Base-by-base conservation (phyloP, 257 asterid genomes). In the Primulina eburnea region DNA sequence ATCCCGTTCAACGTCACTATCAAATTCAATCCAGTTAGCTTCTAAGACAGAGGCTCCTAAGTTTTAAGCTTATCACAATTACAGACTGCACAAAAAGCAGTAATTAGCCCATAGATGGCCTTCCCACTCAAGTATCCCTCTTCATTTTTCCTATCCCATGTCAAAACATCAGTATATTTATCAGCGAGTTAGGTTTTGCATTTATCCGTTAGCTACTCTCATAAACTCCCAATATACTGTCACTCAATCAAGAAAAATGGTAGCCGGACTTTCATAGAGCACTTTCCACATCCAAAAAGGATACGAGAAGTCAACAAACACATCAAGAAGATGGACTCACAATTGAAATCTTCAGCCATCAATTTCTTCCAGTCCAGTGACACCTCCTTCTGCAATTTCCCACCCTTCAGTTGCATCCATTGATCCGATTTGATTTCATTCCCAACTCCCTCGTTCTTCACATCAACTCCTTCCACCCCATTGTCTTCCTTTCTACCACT, bases 351-450 rank as follows among this genome's bases (percentile, higher is more conserved):
- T 60, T 84, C 87, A 61, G 88, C 86, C 89, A 89, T 84, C 75
- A 88, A 72, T 71, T 78, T 83, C 76, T 88, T 89, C 99, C 96
- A 94, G 74, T 94, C 95, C 82, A 94, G 70, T 20, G 93, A 83
- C 64, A 72, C 88, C 71, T 82, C 93, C 60, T 70, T 89, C 75
- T 88, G 91, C 85, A 86, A 81, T 70, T 70, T 87, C 83, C 83
- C 83, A 38, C 88, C 90, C 11, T 81, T 82, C 82, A 79, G 21
- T 76, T 77, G 85, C 81, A 69, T 47, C 66, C 52, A 70, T 65
- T 70, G 76, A 29, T 75, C 81, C 68, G 79, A 72, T 66, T 67
- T 72, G 60, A 17, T 53, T 52, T 78, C 86, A 63, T 75, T 73
- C 28, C 60, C 76, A 12, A 40, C 74, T 34, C 62, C 73, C 66